Base-by-base conservation (phyloP, 169 alveolate genomes). In the Plasmodium blacklocki region DNA sequence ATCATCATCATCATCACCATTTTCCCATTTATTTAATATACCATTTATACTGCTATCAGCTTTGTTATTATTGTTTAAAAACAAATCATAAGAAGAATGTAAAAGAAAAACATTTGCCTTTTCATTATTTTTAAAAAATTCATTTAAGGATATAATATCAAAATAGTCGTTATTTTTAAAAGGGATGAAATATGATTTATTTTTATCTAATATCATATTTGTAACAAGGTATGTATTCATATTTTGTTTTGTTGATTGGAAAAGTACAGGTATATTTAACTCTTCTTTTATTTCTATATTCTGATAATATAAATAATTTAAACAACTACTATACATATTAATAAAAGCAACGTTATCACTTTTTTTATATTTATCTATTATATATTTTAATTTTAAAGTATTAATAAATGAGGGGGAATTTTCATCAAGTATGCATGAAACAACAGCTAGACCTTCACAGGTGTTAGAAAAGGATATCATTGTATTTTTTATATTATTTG, bases 361-460 rank as follows among this genome's bases (percentile, higher is more conserved):
- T 7, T 45, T 45, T 76, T 76, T 76, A 64, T 76, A 54, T 64
- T 76, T 76, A 29, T 76, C 62, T 12, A 76, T 47, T 21, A 64
- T 47, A 64, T 47, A 76, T 70, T 54, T 76, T 23, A 76, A 64
- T 70, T 70, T 62, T 21, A 76, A 54, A 11, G 89, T 12, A 32
- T 76, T 76, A 19, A 76, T n/a, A 62, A 76, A 63, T 19, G 89
- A 26, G 26, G 63, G 45, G 50, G 45, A 39, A 2, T 76, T 29
- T 32, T 76, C 89, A 11, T 75, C 76, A 47, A 76, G 63, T 18
- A 76, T 23, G 9, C 43, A 26, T 19, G 89, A 76, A 7, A 50
- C 89, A 50, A 76, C 76, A 63, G 78, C 74, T n/a, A 76, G 76
- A 39, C 89, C 89, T 56, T 45, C 75, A 64, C 78, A 76, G 1